A percentile compares a stretch with the other conserved stretches of the same genome.
phyloP scores from a whole-genome alignment of 1,139 yeast species.

The Diutina ranongensis region DNA sequence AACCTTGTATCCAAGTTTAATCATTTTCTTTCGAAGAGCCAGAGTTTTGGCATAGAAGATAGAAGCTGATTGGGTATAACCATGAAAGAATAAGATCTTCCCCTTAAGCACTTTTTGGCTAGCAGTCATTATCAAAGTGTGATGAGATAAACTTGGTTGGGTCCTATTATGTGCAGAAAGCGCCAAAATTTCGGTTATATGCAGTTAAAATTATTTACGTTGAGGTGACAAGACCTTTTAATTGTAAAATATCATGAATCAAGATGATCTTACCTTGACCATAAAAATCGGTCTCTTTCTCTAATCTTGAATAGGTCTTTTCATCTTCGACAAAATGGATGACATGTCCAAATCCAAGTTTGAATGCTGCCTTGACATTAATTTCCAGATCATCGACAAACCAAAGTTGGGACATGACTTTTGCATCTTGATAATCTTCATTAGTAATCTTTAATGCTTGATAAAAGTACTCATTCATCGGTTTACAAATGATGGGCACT shows the following conservation, averaged over 20 bases:
- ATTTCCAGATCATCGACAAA: conserved; percentile 59
- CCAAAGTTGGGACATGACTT: not conserved
- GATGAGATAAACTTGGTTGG: too few relatives aligned
- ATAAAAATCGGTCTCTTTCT: conserved; percentile 22
- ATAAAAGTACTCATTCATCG: conserved; percentile 45
- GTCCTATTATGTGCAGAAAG: too few relatives aligned
- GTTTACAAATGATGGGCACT: conserved; percentile 72
- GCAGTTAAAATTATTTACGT: not conserved
- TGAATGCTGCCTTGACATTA: conserved; percentile 12
- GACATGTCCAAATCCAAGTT: conserved; percentile 23
- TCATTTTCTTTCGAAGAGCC: conserved; percentile 29
- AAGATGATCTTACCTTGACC: conserved; percentile 14
- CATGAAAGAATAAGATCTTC: conserved; percentile 25
- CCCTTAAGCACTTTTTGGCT: not conserved
- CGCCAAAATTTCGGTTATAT: too few relatives aligned
- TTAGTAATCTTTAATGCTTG: conserved; percentile 38
- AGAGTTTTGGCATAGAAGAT: conserved; percentile 37
- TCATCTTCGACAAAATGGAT: conserved; percentile 5
- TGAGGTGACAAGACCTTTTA: not conserved
- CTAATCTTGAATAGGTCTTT: conserved; percentile 25
- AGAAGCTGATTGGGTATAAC: conserved; percentile 32
- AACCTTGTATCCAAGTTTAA: conserved; percentile 9
- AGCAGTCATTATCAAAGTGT: not conserved
- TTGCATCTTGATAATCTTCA: not conserved
- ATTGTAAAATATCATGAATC: conserved; percentile 1